Evolutionary conservation across 2,329 filamentous ascomycete species (phyloP), one percentile per base, ranked within the genome.

Genomic region (Pseudogymnoascus sp.): DNA sequence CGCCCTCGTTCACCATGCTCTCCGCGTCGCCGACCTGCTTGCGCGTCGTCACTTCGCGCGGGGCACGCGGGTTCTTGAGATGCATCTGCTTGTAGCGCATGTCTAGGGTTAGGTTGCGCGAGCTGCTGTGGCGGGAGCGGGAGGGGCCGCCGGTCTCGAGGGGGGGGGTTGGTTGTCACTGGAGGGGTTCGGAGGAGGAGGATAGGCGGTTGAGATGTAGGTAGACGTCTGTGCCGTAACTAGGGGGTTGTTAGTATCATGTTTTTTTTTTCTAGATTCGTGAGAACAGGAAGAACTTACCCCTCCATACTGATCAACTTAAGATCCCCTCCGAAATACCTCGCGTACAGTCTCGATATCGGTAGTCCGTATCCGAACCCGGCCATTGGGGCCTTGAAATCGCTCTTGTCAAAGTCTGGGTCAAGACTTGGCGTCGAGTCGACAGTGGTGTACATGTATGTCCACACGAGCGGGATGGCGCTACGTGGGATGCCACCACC

Each of bases 261-360:
- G 42, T 40, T 21, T 62, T 16, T 7, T n/a, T n/a, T 21, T 21
- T 21, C 21, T 3, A 23, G 8, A 40, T 18, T 14, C 18, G 62
- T 16, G 61, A 36, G 10, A 40, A 60, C 12, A 66, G 29, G 37
- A 18, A 51, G 63, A 61, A 75, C 89, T 81, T 80, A 96, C 91
- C 95, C 95, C 81, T 99, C 95, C 95, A 99, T 99, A 75, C 92
- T 97, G 73, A 99, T 99, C 75, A 99, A 78, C 77, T 97, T 97
- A 71, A 99, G 76, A 75, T 99, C 95, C 64, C 95, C 95, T 65
- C 95, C 95, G 78, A 99, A 99, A 78, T 99, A 99, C 68, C 95
- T 83, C 63, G 95, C 95, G 72, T 99, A 99, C 62, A 99, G 80
- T 68, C 95, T 83, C 69, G 91, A 96, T 67, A 99, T 97, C 0